Evolutionary conservation across 345 rosid species (phyloP).

Genomic region (Diplotaxis tenuifolia): DNA sequence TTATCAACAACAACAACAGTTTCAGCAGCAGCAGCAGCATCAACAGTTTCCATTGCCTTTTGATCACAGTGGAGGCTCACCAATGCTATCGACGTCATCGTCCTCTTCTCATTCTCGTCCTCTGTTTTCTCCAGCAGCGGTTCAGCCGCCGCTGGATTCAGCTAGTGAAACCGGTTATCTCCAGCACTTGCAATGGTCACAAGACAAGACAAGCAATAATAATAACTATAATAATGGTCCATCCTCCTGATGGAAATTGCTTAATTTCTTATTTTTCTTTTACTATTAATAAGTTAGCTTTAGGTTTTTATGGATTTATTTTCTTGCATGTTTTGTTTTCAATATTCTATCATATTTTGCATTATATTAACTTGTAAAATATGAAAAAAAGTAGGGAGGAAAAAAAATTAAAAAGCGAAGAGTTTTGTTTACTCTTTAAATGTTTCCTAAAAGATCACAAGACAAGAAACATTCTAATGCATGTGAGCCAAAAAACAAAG

Average conservation of each 20-base stretch:
- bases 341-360: neutral
- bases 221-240: constrained; percentile 17
- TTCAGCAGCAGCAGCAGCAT: constrained; percentile 22
- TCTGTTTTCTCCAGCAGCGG: constrained; percentile 19
- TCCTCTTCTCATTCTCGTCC: constrained; percentile 30
- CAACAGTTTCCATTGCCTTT: constrained; percentile 41
- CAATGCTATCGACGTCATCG: constrained; percentile 33
- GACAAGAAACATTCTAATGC: neutral
- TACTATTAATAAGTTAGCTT: too few relatives aligned
- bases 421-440: constrained; percentile 5
- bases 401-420: neutral
- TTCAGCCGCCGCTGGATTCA: constrained; percentile 14
- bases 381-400: neutral
- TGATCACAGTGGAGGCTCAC: constrained; percentile 17
- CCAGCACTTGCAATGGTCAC: constrained; percentile 23
- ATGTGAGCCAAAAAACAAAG: constrained; percentile 1
- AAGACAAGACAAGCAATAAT: constrained; percentile 22
- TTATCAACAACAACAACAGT: constrained; percentile 23
- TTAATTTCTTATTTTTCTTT: constrained; percentile 2
- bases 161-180: constrained; percentile 20
- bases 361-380: constrained; percentile 4
- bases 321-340: constrained; percentile 1
- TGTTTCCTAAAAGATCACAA: neutral
- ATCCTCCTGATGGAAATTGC: constrained; percentile 21
- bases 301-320: constrained; percentile 15